Evolutionary conservation across 352 stramenopile genomes (phyloP), one percentile per base, ranked within the genome.

Genomic region (Globisporangium takayamanum): DNA sequence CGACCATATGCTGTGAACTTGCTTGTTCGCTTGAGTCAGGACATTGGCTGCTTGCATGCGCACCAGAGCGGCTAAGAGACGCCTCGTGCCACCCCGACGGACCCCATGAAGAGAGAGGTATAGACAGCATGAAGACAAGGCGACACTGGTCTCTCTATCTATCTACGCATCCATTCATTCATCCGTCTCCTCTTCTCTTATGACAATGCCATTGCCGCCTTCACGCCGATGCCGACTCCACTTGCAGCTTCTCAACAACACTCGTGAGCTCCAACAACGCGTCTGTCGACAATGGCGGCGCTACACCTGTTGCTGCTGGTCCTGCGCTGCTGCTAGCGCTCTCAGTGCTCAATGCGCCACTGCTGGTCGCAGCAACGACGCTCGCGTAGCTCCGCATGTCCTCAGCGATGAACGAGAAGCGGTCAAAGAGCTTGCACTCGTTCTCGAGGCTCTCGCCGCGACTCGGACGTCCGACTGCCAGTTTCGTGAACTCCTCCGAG

Each of bases 401-500:
- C n/a, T 81, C 69, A 2, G 80, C 80, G 46, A 87, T 68, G 62
- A 84, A 91, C 48, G 80, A 91, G 57, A 91, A 91, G 26, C 80
- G 80, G 22, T 73, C 78, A 55, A 91, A 91, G 16, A 86, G 75
- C 56, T 84, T 83, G 14, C 52, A 47, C 4, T 68, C 66, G 1
- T 76, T 68, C 22, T 81, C 72, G 14, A 33, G 30, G 57, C 64
- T 69, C 28, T 74, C 75, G 15, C 72, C 67, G 45, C 69, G 75
- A 55, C 80, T 90, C 33, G 61, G 73, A 1, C 76, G 74, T 33
- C 78, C 80, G 11, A 92, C 81, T 0, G 63, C 68, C 42, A 85
- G 70, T 7, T 76, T 80, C 14, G 81, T 96, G 53, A 92, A 98
- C 57, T 98, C 91, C 50, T 98, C 78, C 26, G 95, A 88, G 62